Evolutionary conservation across 2,329 filamentous ascomycete genomes (phyloP), one percentile per base, ranked within the genome.

Genomic region (Hymenoscyphus albidus): DNA sequence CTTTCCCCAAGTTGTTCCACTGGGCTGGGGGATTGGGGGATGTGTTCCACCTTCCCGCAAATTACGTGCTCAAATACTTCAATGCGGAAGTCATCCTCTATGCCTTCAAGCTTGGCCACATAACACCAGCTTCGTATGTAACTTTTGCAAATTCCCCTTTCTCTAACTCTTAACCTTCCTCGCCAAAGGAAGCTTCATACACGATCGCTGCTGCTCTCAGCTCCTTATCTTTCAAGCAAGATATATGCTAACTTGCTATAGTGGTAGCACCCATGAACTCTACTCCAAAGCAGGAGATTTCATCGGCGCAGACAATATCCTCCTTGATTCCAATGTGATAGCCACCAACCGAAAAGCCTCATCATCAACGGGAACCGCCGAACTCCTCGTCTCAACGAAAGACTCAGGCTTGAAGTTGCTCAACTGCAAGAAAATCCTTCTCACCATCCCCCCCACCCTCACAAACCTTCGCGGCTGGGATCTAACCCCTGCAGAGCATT

Each of bases 401-500:
- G 59, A 55, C 32, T 38, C n/a, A 31, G 59, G 59, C 9, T 48
- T 54, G 5, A 54, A 62, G 22, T 40, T 62, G 31, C 44, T 62
- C 3, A 27, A 16, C 16, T 62, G 59, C 35, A 77, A 76, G 44
- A 76, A 78, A 61, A 69, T 82, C 1, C 64, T 82, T 9, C 71
- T 78, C 14, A 70, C 78, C 13, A 74, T 78, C 10, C 80, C 79
- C 0, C 68, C 77, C 57, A 84, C 81, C 0, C 75, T 79, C 1
- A 71, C 74, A 0, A 74, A 73, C 55, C 70, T 81, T 6, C 12
- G 60, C 0, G 67, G 67, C 0, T 78, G 79, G 61, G 76, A 77
- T 57, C 71, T 81, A 3, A 59, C 62, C 14, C 27, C 42, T 27
- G 3, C 35, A 55, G 59, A 62, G 39, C 12, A 27, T 9, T n/a